Percentiles rank a stretch among this genome's conserved stretches.
These are phyloP conservation scores for Scytalidium lignicola DNA, from an alignment of 2,329 filamentous ascomycete genomes.

Conservation along the genomic window DNA sequence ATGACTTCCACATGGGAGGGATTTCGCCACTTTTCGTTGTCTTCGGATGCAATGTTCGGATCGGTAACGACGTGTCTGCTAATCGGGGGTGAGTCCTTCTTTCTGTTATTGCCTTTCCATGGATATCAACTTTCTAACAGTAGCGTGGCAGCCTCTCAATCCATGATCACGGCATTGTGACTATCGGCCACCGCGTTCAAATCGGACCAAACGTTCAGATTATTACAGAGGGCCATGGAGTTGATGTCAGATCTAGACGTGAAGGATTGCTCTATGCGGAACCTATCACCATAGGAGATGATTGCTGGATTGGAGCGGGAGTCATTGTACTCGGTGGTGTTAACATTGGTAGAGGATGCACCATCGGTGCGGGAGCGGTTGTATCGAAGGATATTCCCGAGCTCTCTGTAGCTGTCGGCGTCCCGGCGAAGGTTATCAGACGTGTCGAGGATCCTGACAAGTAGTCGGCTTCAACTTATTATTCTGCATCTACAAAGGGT, in stretches of 20 bases:
- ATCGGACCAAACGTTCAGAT: slow-evolving; percentile 68
- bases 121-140: too few relatives aligned
- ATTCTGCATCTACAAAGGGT: too few relatives aligned
- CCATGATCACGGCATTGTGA: slow-evolving; percentile 66
- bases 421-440: slow-evolving; percentile 44
- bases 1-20: slow-evolving; percentile 52
- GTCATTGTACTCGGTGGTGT: slow-evolving; percentile 46
- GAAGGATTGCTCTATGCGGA: slow-evolving; percentile 42
- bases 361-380: slow-evolving; percentile 44
- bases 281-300: slow-evolving; percentile 42
- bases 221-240: slow-evolving; percentile 66
- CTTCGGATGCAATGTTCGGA: slow-evolving; percentile 58
- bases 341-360: slow-evolving; percentile 46
- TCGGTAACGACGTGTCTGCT: slow-evolving; percentile 57
- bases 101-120: slow-evolving; percentile 10
- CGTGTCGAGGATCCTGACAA: too few relatives aligned
- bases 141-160: slow-evolving; percentile 27
- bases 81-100: slow-evolving; percentile 38
- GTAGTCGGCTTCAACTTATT: too few relatives aligned
- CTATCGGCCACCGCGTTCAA: slow-evolving; percentile 24
- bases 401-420: slow-evolving; percentile 43
- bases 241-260: slow-evolving; percentile 49
- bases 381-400: slow-evolving; percentile 45
- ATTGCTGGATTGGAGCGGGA: slow-evolving; percentile 51
- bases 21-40: slow-evolving; percentile 57